Base-by-base conservation (phyloP, 495 filamentous ascomycete species). In the Pyrenula massariospora region DNA sequence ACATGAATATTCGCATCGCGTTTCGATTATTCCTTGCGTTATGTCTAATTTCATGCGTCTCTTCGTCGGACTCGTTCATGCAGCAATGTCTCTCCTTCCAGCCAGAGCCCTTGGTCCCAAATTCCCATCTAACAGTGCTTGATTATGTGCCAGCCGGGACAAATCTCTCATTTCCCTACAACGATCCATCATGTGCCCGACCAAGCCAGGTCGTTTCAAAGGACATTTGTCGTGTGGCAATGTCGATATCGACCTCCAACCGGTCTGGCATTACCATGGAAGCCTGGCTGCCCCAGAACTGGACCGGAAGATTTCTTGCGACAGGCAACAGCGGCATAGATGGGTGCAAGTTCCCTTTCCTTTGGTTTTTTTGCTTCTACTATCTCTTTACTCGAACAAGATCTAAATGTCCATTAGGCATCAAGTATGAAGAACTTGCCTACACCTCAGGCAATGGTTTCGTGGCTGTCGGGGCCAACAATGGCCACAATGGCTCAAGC, bases 301-400 rank as follows among this genome's bases (percentile, higher is more conserved):
- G 75, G 60, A 71, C 67, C 24, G 74, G 76, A 8, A 71, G 78
- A 3, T 77, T 82, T 59, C 50, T 82, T 48, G 70, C 71, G 10
- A 83, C 80, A 0, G 81, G 81, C 1, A 82, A 82, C 58, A 78
- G 79, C 3, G 81, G 80, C 22, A 69, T 79, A 24, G 73, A 71
- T 55, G 79, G 80, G 10, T 82, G 80, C 71, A 70, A 64, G 74
- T 58, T 19, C 3, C 31, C 15, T 15, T 15, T 42, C 8, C 8
- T 42, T 42, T n/a, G n/a, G n/a, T n/a, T n/a, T n/a, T n/a, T n/a
- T 51, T 3, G 19, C n/a, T 25, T 12, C 22, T 25, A 15, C 12
- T 1, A 52, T 31, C 3, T 54, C 1, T n/a, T 51, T 31, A 19
- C 10, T 52, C 31, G 48, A 52, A 36, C 15, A 12, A 49, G 23